Conservation (phyloP, 139 green algal species). For the Volvox reticuliferus region DNA sequence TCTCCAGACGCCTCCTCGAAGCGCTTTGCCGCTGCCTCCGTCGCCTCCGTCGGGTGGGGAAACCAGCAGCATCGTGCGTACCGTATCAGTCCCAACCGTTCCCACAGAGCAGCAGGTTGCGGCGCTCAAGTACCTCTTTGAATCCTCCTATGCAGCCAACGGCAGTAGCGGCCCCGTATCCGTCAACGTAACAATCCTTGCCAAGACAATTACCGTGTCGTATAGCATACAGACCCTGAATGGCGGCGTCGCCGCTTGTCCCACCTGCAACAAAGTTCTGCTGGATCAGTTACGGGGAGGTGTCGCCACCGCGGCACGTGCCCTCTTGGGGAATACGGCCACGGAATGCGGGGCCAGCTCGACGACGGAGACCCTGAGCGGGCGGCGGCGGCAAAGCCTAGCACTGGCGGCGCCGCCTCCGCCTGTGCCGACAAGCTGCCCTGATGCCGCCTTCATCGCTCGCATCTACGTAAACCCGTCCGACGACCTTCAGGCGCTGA, state of each 20-base stretch:
- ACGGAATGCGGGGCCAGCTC: not conserved
- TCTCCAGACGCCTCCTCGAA: not conserved
- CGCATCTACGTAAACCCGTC: not conserved
- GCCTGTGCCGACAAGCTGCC: not conserved
- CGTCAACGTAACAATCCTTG: not conserved
- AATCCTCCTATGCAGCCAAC: not conserved
- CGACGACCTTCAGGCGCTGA: conserved; percentile 8
- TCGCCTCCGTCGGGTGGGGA: not conserved
- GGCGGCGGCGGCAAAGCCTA: not conserved
- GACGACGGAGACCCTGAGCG: not conserved
- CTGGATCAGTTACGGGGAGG: not conserved
- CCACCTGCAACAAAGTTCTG: not conserved
- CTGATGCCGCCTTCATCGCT: conserved; percentile 7
- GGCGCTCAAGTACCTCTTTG: not conserved
- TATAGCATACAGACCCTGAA: not conserved
- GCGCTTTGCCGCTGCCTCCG: not conserved
- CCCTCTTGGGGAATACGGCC: not conserved
- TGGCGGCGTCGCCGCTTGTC: not conserved
- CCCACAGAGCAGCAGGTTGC: conserved; percentile 17
- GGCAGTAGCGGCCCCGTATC: not conserved
- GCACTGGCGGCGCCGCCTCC: not conserved
- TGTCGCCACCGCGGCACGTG: not conserved
- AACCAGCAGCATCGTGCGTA: not conserved
- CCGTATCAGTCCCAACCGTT: conserved; percentile 1
- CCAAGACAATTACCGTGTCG: conserved; percentile 18